Percentiles rank a stretch among this genome's conserved stretches.
phyloP scores from a whole-genome alignment of 116 monocot species.

The Zostera marina region DNA sequence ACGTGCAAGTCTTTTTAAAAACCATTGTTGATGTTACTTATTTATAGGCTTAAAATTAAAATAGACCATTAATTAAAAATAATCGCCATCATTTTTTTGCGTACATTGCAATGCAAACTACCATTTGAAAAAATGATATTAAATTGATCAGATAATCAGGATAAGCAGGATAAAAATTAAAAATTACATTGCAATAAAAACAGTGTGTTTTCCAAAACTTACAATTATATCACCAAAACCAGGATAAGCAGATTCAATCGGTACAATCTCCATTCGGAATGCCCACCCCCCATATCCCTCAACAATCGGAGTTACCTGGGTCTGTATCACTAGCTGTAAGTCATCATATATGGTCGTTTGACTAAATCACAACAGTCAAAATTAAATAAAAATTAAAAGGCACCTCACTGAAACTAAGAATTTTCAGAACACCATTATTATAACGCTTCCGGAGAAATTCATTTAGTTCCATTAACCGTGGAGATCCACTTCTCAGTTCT shows the following conservation, averaged over 20 bases:
- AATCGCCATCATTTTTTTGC: too few relatives aligned
- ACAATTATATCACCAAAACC: constrained; percentile 95
- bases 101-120: not conserved
- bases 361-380: not conserved
- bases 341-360: not conserved
- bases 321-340: constrained; percentile 23
- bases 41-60: too few relatives aligned
- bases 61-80: too few relatives aligned
- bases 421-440: constrained; percentile 62
- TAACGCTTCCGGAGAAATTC: constrained; percentile 62
- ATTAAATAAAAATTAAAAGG: constrained; percentile 1
- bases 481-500: constrained; percentile 92
- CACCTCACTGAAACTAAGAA: constrained; percentile 99
- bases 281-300: constrained; percentile 99
- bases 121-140: not conserved
- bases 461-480: constrained; percentile 79
- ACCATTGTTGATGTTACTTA: too few relatives aligned
- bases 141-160: not conserved
- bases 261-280: constrained; percentile 83
- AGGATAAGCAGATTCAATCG: constrained; percentile 97
- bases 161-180: not conserved
- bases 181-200: not conserved
- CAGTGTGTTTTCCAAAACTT: constrained; percentile 20
- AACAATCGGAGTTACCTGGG: constrained; percentile 94
- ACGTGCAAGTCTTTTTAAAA: too few relatives aligned